These are phyloP conservation scores for Rhizomucor pusillus DNA, from an alignment of 371 early-diverging fungal species.

Conservation along the genomic window DNA sequence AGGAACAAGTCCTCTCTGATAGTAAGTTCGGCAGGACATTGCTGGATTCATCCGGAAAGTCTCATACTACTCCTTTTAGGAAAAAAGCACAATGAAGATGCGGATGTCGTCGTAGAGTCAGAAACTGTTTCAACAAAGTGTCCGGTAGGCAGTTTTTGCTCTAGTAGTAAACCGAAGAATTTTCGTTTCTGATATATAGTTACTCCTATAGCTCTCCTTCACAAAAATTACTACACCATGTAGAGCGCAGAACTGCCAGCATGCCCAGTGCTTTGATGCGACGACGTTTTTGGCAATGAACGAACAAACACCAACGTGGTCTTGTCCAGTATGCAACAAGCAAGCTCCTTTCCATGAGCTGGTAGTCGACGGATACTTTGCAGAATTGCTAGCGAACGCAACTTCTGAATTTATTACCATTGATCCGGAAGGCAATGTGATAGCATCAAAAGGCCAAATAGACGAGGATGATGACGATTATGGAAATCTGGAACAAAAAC, in stretches of 20 bases:
- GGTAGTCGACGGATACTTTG: slow-evolving; percentile 66
- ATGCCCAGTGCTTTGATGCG: slow-evolving; percentile 79
- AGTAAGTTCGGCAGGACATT: slow-evolving; percentile 36
- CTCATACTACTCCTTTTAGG: slow-evolving; percentile 12
- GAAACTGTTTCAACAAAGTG: slow-evolving; percentile 57
- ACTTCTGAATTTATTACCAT: slow-evolving; percentile 53
- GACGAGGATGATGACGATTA: slow-evolving; percentile 1
- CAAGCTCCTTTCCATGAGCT: slow-evolving; percentile 62
- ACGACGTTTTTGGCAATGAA: slow-evolving; percentile 66
- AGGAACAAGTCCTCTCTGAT: slow-evolving; percentile 42
- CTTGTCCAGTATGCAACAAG: slow-evolving; percentile 71
- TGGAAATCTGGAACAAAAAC: slow-evolving; percentile 6
- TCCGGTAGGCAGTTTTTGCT: slow-evolving; percentile 39
- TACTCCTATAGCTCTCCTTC: slow-evolving; percentile 51
- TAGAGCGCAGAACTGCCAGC: slow-evolving; percentile 61
- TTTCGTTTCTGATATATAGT: too few relatives aligned
- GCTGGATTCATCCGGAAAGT: not conserved
- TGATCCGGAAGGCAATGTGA: slow-evolving; percentile 60
- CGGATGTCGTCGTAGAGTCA: slow-evolving; percentile 51
- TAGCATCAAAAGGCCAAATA: slow-evolving; percentile 28
- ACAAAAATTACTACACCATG: slow-evolving; percentile 62
- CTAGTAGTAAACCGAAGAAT: not conserved
- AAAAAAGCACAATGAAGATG: slow-evolving; percentile 38
- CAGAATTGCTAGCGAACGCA: slow-evolving; percentile 55
- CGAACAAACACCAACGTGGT: slow-evolving; percentile 68